Evolutionary conservation across 1,139 yeast species (phyloP).

Genomic region (Magnusiomyces suaveolens): DNA sequence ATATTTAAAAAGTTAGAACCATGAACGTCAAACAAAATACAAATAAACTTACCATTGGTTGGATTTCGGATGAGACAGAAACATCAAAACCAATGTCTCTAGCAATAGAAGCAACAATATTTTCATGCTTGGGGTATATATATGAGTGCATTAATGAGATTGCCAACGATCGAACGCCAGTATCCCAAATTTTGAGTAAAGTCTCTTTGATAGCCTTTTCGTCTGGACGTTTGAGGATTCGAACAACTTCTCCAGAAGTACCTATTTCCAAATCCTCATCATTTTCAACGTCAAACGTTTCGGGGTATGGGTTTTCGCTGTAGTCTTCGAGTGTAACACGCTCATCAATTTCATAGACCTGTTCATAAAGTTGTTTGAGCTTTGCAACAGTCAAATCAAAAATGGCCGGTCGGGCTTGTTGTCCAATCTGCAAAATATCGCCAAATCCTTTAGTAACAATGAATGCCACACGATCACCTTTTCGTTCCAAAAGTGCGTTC

Average conservation of each 20-base stretch:
- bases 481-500: slow-evolving; percentile 58
- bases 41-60: slow-evolving; percentile 43
- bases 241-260: slow-evolving; percentile 53
- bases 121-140: slow-evolving; percentile 59
- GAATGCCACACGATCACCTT: slow-evolving; percentile 56
- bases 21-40: background rate
- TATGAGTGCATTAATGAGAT: slow-evolving; percentile 62
- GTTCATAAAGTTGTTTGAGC: slow-evolving; percentile 51
- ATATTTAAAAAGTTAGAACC: background rate
- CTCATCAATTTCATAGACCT: slow-evolving; percentile 60
- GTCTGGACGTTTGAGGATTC: slow-evolving; percentile 45
- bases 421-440: slow-evolving; percentile 57
- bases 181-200: slow-evolving; percentile 38
- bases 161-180: slow-evolving; percentile 58
- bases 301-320: slow-evolving; percentile 47
- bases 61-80: slow-evolving; percentile 54
- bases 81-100: slow-evolving; percentile 52
- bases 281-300: slow-evolving; percentile 25
- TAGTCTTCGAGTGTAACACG: slow-evolving; percentile 62
- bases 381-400: slow-evolving; percentile 54
- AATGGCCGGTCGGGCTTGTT: slow-evolving; percentile 63
- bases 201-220: slow-evolving; percentile 34
- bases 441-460: slow-evolving; percentile 58
- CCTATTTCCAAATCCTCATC: slow-evolving; percentile 39
- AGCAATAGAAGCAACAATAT: slow-evolving; percentile 48